Evolutionary conservation across 1,284 basidiomycete genomes (phyloP).

Genomic region (Ceratobasidium sp.): DNA sequence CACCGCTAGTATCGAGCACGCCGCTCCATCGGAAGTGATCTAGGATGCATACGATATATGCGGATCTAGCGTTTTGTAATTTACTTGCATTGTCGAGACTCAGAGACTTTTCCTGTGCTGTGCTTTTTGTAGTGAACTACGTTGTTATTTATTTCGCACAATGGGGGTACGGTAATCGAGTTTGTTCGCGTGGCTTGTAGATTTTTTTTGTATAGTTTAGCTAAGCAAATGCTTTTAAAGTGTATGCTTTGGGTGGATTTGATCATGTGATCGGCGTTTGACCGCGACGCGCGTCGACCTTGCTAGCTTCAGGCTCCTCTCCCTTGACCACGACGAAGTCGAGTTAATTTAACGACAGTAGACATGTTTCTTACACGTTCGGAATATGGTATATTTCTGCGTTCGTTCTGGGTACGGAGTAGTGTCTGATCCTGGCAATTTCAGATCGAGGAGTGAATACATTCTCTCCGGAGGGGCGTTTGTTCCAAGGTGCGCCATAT

Average conservation of each 20-base stretch:
- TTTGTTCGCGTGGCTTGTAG: not conserved
- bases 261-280: constrained; percentile 35
- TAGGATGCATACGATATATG: constrained; percentile 13
- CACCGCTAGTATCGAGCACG: constrained; percentile 27
- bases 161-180: not conserved
- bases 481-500: constrained; percentile 81
- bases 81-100: not conserved
- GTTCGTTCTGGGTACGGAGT: not conserved
- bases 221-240: too few relatives aligned
- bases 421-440: constrained; percentile 29
- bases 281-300: constrained; percentile 42
- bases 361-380: constrained; percentile 92
- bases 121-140: constrained; percentile 1
- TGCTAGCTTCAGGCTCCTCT: constrained; percentile 1
- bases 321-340: constrained; percentile 4
- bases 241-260: constrained; percentile 22
- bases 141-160: constrained; percentile 36
- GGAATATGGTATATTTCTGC: constrained; percentile 77
- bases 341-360: not conserved
- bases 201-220: constrained; percentile 10
- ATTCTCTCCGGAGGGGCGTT: constrained; percentile 96
- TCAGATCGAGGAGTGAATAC: constrained; percentile 98
- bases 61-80: constrained; percentile 21
- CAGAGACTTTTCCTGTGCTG: constrained; percentile 11
- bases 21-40: constrained; percentile 37